Percentiles rank a stretch among this genome's conserved stretches.
phyloP scores from a whole-genome alignment of 768 basidiomycete genomes.

The Tulasnella sp. region DNA sequence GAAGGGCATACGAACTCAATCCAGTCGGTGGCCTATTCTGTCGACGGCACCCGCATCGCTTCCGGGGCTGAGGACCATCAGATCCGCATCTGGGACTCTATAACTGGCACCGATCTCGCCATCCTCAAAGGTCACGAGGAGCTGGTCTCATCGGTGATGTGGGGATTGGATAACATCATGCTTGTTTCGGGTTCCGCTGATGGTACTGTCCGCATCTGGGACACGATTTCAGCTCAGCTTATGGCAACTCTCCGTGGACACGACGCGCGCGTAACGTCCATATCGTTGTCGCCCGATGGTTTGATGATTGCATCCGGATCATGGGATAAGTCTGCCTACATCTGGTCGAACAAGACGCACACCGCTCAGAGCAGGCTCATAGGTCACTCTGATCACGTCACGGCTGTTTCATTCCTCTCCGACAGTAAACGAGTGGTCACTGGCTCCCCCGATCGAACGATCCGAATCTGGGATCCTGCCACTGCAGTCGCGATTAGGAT shows the following conservation, averaged over 20 bases:
- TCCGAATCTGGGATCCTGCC: not conserved
- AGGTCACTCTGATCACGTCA: not conserved
- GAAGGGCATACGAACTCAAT: not conserved
- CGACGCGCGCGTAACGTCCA: not conserved
- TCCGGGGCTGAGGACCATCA: not conserved
- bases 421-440: not conserved
- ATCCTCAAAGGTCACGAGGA: not conserved
- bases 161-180: not conserved
- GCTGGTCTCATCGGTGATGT: not conserved
- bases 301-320: not conserved
- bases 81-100: not conserved
- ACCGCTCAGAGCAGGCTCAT: not conserved
- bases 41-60: conserved; percentile 1
- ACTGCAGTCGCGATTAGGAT: not conserved
- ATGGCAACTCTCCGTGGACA: not conserved
- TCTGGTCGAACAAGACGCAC: not conserved
- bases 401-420: not conserved
- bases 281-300: not conserved
- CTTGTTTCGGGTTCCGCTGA: not conserved
- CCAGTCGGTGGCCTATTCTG: not conserved
- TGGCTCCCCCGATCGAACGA: not conserved
- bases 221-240: not conserved
- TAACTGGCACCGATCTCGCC: not conserved
- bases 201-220: not conserved
- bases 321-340: not conserved